phyloP scores from a whole-genome alignment of 331 rosid species.

The Quercus phellos region DNA sequence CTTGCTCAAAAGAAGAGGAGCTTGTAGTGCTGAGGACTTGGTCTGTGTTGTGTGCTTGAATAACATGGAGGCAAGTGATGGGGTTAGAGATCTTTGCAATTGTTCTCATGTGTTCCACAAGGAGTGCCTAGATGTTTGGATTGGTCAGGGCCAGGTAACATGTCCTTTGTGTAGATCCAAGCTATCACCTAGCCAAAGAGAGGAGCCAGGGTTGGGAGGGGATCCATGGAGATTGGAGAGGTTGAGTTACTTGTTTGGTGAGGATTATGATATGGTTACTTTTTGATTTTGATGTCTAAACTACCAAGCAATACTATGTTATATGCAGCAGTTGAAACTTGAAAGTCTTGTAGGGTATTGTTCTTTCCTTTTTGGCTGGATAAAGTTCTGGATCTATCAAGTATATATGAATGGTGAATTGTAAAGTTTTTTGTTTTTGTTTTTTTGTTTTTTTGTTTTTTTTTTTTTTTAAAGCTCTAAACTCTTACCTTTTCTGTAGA shows the following conservation, averaged over 20 bases:
- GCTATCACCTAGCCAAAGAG: neutral
- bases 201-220: neutral
- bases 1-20: neutral
- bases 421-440: too few relatives aligned
- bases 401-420: too few relatives aligned
- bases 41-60: conserved; percentile 21
- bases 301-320: neutral
- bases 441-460: too few relatives aligned
- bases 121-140: conserved; percentile 34
- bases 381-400: neutral
- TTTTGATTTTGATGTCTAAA: neutral
- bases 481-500: too few relatives aligned
- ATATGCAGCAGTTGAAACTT: neutral
- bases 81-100: conserved; percentile 14
- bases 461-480: too few relatives aligned
- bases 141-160: conserved; percentile 16
- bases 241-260: conserved; percentile 24
- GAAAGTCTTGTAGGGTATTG: too few relatives aligned
- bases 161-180: conserved; percentile 35
- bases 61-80: conserved; percentile 1
- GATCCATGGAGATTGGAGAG: conserved; percentile 30
- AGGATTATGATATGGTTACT: neutral
- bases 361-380: neutral
- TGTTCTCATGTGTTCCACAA: conserved; percentile 27
- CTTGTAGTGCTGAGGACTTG: neutral